Conservation (phyloP, 2,329 filamentous ascomycete species). For the Peltaster fructicola region DNA sequence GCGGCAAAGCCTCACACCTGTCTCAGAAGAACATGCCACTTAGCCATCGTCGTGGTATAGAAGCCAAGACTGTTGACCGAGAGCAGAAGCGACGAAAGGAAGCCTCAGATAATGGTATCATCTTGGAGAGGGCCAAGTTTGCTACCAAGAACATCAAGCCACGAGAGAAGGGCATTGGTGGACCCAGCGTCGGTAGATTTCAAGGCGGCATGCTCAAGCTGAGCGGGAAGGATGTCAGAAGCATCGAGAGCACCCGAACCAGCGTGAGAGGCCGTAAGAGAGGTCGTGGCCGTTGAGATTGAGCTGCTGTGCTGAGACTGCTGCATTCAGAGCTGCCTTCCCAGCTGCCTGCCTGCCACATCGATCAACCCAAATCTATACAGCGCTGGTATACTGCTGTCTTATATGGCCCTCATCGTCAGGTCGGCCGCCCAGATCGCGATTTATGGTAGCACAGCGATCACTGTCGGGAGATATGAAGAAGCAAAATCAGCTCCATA, state of each 20-base stretch:
- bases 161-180: constrained; percentile 48
- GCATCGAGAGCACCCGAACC: constrained; percentile 58
- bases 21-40: constrained; percentile 80
- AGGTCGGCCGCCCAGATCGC: no score
- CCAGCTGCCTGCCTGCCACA: no score
- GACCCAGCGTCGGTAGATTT: constrained; percentile 65
- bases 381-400: no score
- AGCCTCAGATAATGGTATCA: constrained; percentile 77
- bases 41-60: constrained; percentile 70
- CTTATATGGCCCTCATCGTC: no score
- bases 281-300: no score
- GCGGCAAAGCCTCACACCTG: constrained; percentile 57
- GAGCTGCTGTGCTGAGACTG: no score
- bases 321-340: no score
- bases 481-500: no score
- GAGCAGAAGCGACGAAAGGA: constrained; percentile 59
- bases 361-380: no score
- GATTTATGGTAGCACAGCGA: no score
- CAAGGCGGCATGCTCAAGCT: constrained; percentile 61
- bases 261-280: constrained; percentile 19
- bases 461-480: no score
- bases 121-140: constrained; percentile 48
- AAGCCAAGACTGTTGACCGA: constrained; percentile 42
- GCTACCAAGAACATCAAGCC: constrained; percentile 22
- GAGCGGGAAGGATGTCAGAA: constrained; percentile 57